These are phyloP conservation scores for Diphasiastrum complanatum DNA, from an alignment of 83 land plant genomes.

Conservation along the genomic window DNA sequence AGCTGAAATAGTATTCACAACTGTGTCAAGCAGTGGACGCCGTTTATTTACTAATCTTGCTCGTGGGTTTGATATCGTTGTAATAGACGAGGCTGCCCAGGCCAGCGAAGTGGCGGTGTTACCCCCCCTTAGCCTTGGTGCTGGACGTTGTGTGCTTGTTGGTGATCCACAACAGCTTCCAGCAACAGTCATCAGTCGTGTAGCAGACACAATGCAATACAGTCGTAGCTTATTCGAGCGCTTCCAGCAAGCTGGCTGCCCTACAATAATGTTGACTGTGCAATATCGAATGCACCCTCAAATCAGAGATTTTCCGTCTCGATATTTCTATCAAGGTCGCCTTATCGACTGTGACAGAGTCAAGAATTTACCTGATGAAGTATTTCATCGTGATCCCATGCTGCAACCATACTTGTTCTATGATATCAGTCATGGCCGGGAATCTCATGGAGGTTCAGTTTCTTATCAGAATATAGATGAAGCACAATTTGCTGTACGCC, in stretches of 20 bases:
- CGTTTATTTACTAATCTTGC: conserved; percentile 70
- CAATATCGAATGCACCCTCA: conserved; percentile 99
- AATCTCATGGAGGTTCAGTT: conserved; percentile 93
- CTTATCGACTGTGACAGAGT: conserved; percentile 94
- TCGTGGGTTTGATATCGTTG: conserved; percentile 99
- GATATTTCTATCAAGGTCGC: conserved; percentile 90
- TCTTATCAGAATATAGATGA: conserved; percentile 91
- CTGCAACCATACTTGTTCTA: conserved; percentile 79
- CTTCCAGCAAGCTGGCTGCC: conserved; percentile 98
- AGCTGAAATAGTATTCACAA: conserved; percentile 98
- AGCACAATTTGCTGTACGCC: conserved; percentile 67
- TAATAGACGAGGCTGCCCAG: conserved; percentile 99
- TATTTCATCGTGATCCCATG: conserved; percentile 68
- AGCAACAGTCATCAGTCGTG: conserved; percentile 97
- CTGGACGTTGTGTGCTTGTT: conserved; percentile 94
- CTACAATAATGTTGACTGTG: conserved; percentile 87
- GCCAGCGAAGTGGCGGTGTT: conserved; percentile 94
- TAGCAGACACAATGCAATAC: conserved; percentile 84
- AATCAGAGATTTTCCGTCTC: conserved; percentile 91
- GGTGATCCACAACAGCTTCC: conserved; percentile 99
- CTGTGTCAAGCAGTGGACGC: conserved; percentile 97
- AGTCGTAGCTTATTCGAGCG: conserved; percentile 95
- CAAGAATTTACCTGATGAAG: conserved; percentile 57
- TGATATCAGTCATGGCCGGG: conserved; percentile 90
- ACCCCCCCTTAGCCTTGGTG: conserved; percentile 94